Evolutionary conservation across 2,329 filamentous ascomycete species (phyloP).

Genomic region (Colletotrichum plurivorum): DNA sequence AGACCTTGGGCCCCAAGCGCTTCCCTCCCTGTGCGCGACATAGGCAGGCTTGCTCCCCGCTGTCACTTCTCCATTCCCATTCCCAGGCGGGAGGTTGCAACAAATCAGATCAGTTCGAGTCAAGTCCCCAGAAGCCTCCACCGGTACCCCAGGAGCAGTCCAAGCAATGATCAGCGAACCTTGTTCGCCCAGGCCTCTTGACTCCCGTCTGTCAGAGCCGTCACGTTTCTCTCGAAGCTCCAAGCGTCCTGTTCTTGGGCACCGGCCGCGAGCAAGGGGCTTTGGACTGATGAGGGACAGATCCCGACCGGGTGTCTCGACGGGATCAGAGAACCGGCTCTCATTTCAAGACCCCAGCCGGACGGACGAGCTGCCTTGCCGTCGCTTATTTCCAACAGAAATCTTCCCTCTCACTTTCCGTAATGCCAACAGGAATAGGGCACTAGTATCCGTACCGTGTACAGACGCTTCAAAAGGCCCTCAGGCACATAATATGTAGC

Average conservation of each 20-base stretch:
- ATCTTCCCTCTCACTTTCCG: background rate
- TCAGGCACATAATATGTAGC: no score
- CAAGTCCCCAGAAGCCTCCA: constrained; percentile 31
- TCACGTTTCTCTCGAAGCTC: constrained; percentile 1
- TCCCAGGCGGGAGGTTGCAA: constrained; percentile 5
- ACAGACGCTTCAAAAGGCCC: no score
- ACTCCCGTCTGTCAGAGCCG: constrained; percentile 1
- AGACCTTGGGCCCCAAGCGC: constrained; percentile 8
- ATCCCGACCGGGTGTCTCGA: background rate
- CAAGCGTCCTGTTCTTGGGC: background rate
- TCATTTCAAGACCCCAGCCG: background rate
- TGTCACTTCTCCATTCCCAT: constrained; percentile 10
- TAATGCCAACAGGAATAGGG: background rate
- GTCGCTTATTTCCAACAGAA: background rate
- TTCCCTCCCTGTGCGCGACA: constrained; percentile 1
- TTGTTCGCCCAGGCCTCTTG: background rate
- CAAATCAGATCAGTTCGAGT: constrained; percentile 28
- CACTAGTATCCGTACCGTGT: background rate
- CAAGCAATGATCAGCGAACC: constrained; percentile 20
- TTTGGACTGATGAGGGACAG: background rate
- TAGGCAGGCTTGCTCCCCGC: constrained; percentile 3
- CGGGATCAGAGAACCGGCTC: background rate
- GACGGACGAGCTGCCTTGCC: background rate
- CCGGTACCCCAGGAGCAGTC: constrained; percentile 1
- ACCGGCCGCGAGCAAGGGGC: background rate